Base-by-base conservation (phyloP, 805 yeast genomes). In the Zygosaccharomyces pseudorouxii region DNA sequence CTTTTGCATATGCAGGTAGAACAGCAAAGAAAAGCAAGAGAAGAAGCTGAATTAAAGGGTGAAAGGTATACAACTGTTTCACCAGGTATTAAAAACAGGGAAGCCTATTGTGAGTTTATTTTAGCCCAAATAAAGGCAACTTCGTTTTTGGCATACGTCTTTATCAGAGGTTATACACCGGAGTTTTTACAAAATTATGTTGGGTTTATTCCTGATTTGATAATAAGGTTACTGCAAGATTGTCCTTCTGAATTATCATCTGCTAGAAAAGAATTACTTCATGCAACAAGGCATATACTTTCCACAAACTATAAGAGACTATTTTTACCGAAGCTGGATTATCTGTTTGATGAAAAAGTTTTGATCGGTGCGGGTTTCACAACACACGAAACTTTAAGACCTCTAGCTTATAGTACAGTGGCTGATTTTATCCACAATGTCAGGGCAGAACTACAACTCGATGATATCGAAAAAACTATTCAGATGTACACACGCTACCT, bases 351-450 rank as follows among this genome's bases (percentile, higher is more conserved):
- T 64, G 97, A 90, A 57, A 78, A 81, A 54, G 89, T 93, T 2
- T 73, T 95, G 45, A 81, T 95, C 46, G 98, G 99, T 27, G 89
- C 86, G 55, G 98, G 98, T 0, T 76, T 93, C 45, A 93, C 99
- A 0, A 84, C 95, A 2, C 82, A 81, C 60, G 97, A 90, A 64
- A 87, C 95, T 0, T 74, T 93, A 46, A 76, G 97, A 55, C 97
- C 98, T 0, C 71, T 93, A 60, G 98, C 98, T 0, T 93, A 90
- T 65, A 86, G 95, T 30, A 88, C 95, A 11, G 92, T 93, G 43
- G 98, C 99, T 0, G 99, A 93, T 62, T 84, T 95, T 58, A 85
- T 93, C 46, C 98, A 93, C 61, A 89, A 88, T 60, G 92, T 92
- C 2, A 80, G 97, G 56, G 78, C 82, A 43, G 95, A 90, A 55